Conservation (phyloP, 176 grass and related monocot genomes). For the Otatea glauca region DNA sequence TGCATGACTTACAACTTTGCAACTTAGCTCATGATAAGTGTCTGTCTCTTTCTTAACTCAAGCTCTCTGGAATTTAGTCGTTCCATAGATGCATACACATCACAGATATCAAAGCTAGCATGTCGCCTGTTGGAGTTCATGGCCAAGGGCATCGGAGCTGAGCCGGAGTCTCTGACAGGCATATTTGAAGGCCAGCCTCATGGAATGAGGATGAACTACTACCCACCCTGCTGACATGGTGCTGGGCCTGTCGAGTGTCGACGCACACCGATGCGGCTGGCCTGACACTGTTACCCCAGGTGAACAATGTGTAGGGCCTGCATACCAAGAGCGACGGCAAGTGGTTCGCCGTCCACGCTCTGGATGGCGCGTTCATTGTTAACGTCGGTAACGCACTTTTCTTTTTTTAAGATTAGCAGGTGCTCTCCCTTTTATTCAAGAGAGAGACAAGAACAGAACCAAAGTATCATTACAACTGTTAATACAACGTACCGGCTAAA, state of each 20-base stretch:
- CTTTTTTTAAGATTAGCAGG: not conserved
- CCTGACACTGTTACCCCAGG: constrained; percentile 44
- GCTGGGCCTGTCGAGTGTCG: constrained; percentile 39
- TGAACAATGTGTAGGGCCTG: constrained; percentile 44
- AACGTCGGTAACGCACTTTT: constrained; percentile 51
- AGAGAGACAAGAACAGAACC: constrained; percentile 1
- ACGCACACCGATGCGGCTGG: constrained; percentile 46
- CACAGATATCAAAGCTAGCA: constrained; percentile 21
- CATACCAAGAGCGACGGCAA: constrained; percentile 50
- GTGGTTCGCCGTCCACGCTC: constrained; percentile 55
- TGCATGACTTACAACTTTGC: not conserved
- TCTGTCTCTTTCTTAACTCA: not conserved
- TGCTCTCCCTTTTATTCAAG: too few relatives aligned
- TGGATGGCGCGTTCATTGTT: constrained; percentile 45
- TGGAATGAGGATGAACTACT: constrained; percentile 57
- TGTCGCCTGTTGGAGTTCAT: constrained; percentile 40
- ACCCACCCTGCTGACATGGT: constrained; percentile 54
- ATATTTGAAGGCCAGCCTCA: constrained; percentile 39
- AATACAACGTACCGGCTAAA: too few relatives aligned
- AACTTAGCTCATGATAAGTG: not conserved
- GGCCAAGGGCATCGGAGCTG: constrained; percentile 37
- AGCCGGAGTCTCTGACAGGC: constrained; percentile 24
- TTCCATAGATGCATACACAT: constrained; percentile 43
- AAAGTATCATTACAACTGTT: too few relatives aligned
- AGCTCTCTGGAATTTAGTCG: constrained; percentile 25